Evolutionary conservation across 1,284 basidiomycete species (phyloP), one percentile per base, ranked within the genome.

Genomic region (Malassezia vespertilionis): DNA sequence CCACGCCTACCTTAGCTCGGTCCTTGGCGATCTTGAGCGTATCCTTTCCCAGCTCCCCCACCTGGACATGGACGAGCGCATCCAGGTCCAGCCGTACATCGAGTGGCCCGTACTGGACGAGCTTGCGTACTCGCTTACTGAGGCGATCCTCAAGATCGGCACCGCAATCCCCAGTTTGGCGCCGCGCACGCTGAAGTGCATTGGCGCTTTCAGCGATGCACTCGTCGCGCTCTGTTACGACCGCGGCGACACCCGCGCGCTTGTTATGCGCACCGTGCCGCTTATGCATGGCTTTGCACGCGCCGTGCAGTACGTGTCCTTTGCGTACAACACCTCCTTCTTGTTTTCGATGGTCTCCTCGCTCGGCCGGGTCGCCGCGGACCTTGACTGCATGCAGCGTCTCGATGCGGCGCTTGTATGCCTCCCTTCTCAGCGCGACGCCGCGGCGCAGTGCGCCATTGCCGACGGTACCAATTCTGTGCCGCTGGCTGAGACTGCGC

Each of bases 271-370:
- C 33, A 15, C 82, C 38, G 81, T 81, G 17, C 87, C 88, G 9
- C 79, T 83, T 22, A 76, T 91, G 46, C 86, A 91, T 68, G 87
- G 87, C 11, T 74, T 89, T 31, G 86, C 88, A 67, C 80, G 87
- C 28, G 86, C 87, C 11, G 78, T 89, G 50, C 83, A 81, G 35
- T 82, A 82, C 11, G 81, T 80, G 2, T 76, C 79, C 1, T 88
- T 83, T 61, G 74, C 77, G 18, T 90, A 86, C 86, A 77, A 77
- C 15, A 64, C 79, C 23, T 55, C 72, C 7, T 81, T 86, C 59
- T 86, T 83, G 81, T 73, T 76, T 17, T 69, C 72, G 20, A 72
- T 87, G 15, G 77, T 80, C 1, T 17, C 75, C 75, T 35, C 75
- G 82, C 33, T 77, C 76, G 47, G 71, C 71, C 24, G 76, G 84